Evolutionary conservation across 2,329 filamentous ascomycete genomes (phyloP).

Genomic region (Cladophialophora psammophila): DNA sequence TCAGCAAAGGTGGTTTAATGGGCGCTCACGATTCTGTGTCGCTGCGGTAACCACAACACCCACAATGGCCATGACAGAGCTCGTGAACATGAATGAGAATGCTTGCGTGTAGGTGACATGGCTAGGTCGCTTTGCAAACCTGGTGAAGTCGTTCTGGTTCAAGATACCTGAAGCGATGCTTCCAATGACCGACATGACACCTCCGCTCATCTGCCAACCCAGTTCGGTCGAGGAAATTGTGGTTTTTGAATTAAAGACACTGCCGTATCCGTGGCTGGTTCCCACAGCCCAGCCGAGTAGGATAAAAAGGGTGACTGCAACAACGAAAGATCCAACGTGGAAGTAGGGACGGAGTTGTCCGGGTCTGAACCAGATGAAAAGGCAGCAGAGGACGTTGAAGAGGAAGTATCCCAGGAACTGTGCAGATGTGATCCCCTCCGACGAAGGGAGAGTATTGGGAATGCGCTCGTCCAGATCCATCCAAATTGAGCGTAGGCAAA

Average conservation of each 20-base stretch:
- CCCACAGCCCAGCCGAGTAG: constrained; percentile 36
- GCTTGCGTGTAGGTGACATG: constrained; percentile 52
- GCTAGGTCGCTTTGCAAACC: constrained; percentile 50
- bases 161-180: constrained; percentile 44
- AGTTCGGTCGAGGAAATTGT: constrained; percentile 23
- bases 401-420: constrained; percentile 55
- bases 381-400: constrained; percentile 46
- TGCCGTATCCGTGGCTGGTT: constrained; percentile 35
- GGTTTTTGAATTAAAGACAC: constrained; percentile 27
- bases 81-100: constrained; percentile 48
- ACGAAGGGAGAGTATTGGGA: constrained; percentile 46
- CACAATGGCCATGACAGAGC: constrained; percentile 49
- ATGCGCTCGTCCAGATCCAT: constrained; percentile 52
- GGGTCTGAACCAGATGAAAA: constrained; percentile 54
- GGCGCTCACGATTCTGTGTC: constrained; percentile 39
- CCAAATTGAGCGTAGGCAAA: constrained; percentile 52
- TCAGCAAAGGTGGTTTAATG: not conserved
- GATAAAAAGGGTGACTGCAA: constrained; percentile 21
- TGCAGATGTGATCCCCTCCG: constrained; percentile 40
- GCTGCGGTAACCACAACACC: constrained; percentile 48
- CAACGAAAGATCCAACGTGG: constrained; percentile 45
- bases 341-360: constrained; percentile 55
- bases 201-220: constrained; percentile 32
- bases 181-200: constrained; percentile 45
- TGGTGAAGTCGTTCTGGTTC: constrained; percentile 46